phyloP scores from a whole-genome alignment of 2,329 filamentous ascomycete species.

The Trichoderma endophyticum region DNA sequence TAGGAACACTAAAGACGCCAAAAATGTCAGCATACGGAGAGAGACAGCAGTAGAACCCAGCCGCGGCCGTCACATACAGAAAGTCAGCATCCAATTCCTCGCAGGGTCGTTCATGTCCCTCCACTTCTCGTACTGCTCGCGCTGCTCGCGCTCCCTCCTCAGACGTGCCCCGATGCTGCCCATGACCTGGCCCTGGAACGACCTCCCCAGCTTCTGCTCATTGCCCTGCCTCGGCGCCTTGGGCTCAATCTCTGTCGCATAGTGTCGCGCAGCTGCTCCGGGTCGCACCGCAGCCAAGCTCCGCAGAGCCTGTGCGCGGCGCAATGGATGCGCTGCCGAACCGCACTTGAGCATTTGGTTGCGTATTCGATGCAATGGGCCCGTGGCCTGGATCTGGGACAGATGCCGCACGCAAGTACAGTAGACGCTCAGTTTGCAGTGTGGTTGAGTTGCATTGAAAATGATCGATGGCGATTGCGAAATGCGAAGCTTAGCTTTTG shows the following conservation, averaged over 20 bases:
- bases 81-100: conserved; percentile 51
- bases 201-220: conserved; percentile 38
- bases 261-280: conserved; percentile 29
- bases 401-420: not conserved
- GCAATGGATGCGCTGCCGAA: conserved; percentile 31
- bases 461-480: not conserved
- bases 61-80: conserved; percentile 42
- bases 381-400: not conserved
- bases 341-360: conserved; percentile 9
- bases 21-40: not conserved
- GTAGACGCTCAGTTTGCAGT: not conserved
- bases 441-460: not conserved
- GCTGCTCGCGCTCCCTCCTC: conserved; percentile 52
- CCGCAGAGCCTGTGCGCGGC: conserved; percentile 30
- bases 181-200: conserved; percentile 59
- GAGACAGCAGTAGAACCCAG: too few species aligned
- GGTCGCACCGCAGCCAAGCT: conserved; percentile 24
- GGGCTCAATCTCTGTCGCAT: conserved; percentile 36
- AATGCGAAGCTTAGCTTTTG: not conserved
- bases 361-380: not conserved
- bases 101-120: conserved; percentile 39
- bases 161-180: conserved; percentile 56
- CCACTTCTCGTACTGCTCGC: conserved; percentile 47
- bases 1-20: conserved; percentile 45
- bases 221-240: conserved; percentile 32